Percentiles rank a stretch among this genome's conserved stretches.
These are phyloP conservation scores for Mycosphaerella arachidis DNA, from an alignment of 2,329 filamentous ascomycete species.

Conservation along the genomic window DNA sequence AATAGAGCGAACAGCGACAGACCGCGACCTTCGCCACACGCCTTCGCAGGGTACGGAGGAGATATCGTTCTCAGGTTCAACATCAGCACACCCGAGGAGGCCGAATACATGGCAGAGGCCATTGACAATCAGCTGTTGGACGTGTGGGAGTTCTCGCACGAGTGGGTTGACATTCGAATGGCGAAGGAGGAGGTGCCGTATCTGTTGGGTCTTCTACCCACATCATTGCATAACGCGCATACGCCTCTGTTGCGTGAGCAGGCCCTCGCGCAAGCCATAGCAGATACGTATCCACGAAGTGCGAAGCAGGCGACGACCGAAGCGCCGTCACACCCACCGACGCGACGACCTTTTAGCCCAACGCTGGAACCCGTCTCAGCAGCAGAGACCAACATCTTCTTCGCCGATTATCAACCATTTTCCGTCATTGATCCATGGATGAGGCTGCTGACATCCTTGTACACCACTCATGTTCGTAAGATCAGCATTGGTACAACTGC, in stretches of 20 bases:
- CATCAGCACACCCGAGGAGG: conserved; percentile 64
- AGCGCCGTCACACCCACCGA: conserved; percentile 6
- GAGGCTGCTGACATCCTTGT: conserved; percentile 83
- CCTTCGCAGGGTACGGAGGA: conserved; percentile 56
- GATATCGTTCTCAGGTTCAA: conserved; percentile 90
- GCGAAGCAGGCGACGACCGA: conserved; percentile 8
- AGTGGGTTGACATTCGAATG: conserved; percentile 81
- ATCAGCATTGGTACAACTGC: conserved; percentile 78
- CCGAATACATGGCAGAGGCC: conserved; percentile 66
- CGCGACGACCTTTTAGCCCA: conserved; percentile 22
- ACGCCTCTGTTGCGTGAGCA: conserved; percentile 71
- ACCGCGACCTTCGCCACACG: conserved; percentile 19
- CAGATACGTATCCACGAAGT: conserved; percentile 59
- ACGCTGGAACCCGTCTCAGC: conserved; percentile 20
- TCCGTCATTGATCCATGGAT: conserved; percentile 88
- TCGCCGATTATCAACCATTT: conserved; percentile 85
- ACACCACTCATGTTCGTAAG: conserved; percentile 70
- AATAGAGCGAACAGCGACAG: not conserved
- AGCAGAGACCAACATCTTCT: conserved; percentile 66
- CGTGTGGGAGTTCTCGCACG: conserved; percentile 77
- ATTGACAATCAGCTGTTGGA: conserved; percentile 75
- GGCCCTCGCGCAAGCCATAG: conserved; percentile 66
- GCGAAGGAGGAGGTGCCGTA: conserved; percentile 72
- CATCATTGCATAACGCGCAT: conserved; percentile 66
- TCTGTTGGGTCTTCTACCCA: conserved; percentile 71